These are phyloP conservation scores for Phytophthora megakarya DNA, from an alignment of 352 stramenopile genomes.

Conservation along the genomic window DNA sequence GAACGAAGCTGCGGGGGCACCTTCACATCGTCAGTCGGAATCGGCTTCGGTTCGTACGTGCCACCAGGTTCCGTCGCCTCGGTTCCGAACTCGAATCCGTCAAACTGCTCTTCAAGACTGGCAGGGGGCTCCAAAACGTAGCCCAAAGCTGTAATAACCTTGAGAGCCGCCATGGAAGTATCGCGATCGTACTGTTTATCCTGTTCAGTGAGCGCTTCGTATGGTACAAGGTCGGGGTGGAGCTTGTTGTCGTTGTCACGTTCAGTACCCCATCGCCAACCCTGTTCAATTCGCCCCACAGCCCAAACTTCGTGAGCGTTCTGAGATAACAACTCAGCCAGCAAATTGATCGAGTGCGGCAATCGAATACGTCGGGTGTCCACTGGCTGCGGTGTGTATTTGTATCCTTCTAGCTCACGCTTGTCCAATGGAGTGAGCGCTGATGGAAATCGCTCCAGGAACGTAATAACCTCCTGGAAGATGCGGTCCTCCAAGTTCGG, in stretches of 20 bases:
- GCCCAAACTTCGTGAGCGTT: constrained; percentile 84
- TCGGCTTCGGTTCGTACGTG: constrained; percentile 69
- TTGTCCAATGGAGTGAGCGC: constrained; percentile 72
- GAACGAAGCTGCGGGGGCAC: constrained; percentile 62
- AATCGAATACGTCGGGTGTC: constrained; percentile 69
- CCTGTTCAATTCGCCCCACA: constrained; percentile 71
- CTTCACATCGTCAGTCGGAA: constrained; percentile 66
- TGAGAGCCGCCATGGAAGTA: constrained; percentile 78
- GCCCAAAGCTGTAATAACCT: constrained; percentile 76
- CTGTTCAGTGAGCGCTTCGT: constrained; percentile 73
- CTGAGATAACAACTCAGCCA: constrained; percentile 72
- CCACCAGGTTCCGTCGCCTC: constrained; percentile 46
- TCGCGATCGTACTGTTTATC: constrained; percentile 85
- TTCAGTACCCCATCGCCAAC: constrained; percentile 63
- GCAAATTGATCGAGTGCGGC: constrained; percentile 62
- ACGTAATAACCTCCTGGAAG: constrained; percentile 73
- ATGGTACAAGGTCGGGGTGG: constrained; percentile 73
- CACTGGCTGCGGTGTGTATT: constrained; percentile 71
- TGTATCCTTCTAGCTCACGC: constrained; percentile 81
- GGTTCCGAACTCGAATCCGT: constrained; percentile 60
- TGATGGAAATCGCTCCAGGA: constrained; percentile 76
- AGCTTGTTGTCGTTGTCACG: constrained; percentile 75
- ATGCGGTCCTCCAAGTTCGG: constrained; percentile 73
- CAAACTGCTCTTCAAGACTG: constrained; percentile 48
- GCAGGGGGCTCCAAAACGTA: constrained; percentile 68